Conservation (phyloP, 371 early-diverging fungal species). For the Mucor saturninus region DNA sequence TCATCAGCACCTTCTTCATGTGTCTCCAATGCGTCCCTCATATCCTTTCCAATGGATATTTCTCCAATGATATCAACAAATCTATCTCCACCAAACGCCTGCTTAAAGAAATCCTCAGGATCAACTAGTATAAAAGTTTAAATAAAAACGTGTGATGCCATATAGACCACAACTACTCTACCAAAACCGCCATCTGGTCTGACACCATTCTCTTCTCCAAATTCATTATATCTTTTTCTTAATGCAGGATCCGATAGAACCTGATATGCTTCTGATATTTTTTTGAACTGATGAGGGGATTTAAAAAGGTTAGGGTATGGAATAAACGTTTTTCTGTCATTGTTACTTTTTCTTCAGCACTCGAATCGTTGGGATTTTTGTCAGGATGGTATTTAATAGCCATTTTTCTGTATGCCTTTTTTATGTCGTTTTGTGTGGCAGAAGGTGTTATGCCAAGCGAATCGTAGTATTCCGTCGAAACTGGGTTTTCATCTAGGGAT, state of each 20-base stretch:
- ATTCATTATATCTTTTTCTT: conserved; percentile 86
- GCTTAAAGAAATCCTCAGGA: conserved; percentile 91
- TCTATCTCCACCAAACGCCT: conserved; percentile 94
- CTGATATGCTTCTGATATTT: conserved; percentile 95
- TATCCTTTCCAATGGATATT: conserved; percentile 91
- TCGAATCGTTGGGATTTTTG: conserved; percentile 71
- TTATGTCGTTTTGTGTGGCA: conserved; percentile 71
- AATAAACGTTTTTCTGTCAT: background rate
- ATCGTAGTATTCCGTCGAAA: conserved; percentile 80
- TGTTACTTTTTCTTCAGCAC: conserved; percentile 79
- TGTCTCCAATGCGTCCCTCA: conserved; percentile 78
- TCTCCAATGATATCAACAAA: conserved; percentile 96
- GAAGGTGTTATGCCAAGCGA: conserved; percentile 53
- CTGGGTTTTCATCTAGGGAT: conserved; percentile 68
- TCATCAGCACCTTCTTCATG: conserved; percentile 50
- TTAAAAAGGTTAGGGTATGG: conserved; percentile 16
- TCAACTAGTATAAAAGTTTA: conserved; percentile 57
- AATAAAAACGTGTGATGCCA: no score
- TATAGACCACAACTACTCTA: conserved; percentile 25
- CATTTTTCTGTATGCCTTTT: conserved; percentile 80
- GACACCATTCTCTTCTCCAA: conserved; percentile 71
- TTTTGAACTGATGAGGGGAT: conserved; percentile 70
- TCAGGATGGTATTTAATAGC: conserved; percentile 91
- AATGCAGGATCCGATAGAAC: conserved; percentile 86
- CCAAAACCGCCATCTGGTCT: conserved; percentile 79